Percentiles rank a stretch among this genome's conserved stretches.
Conservation (phyloP, 495 filamentous ascomycete genomes). For the Penicillium egyptiacum region DNA sequence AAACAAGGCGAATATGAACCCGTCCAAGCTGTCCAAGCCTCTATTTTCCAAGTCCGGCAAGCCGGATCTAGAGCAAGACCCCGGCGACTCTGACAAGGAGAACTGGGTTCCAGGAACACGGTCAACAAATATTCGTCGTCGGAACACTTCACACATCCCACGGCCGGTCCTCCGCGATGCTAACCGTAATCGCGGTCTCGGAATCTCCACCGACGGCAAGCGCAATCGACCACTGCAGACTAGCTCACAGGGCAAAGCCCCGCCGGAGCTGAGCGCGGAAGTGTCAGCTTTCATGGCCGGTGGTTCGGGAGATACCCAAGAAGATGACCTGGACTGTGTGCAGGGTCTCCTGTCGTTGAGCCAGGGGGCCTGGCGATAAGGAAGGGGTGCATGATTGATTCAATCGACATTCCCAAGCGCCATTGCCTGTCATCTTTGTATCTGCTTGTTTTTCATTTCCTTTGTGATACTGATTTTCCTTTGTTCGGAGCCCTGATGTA, state of each 20-base stretch:
- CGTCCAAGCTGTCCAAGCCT: slow-evolving; percentile 30
- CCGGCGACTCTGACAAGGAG: slow-evolving; percentile 87
- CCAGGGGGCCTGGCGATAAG: slow-evolving; percentile 59
- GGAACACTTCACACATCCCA: slow-evolving; percentile 33
- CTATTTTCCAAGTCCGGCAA: slow-evolving; percentile 29
- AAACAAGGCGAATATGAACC: slow-evolving; percentile 20
- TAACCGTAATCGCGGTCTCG: slow-evolving; percentile 32
- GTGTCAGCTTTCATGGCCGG: slow-evolving; percentile 68
- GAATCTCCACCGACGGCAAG: slow-evolving; percentile 34
- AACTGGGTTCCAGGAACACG: slow-evolving; percentile 73
- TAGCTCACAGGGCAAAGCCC: slow-evolving; percentile 29
- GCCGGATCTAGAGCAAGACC: slow-evolving; percentile 43
- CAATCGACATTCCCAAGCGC: slow-evolving; percentile 4
- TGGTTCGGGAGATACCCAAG: slow-evolving; percentile 57
- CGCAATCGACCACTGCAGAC: slow-evolving; percentile 37
- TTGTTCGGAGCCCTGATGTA: slow-evolving; percentile 23
- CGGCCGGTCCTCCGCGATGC: slow-evolving; percentile 51
- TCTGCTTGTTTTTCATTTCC: slow-evolving; percentile 21
- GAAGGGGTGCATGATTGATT: slow-evolving; percentile 6
- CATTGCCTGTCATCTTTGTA: slow-evolving; percentile 12
- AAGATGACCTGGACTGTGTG: slow-evolving; percentile 74
- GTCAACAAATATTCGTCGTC: slow-evolving; percentile 39
- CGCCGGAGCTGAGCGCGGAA: slow-evolving; percentile 51
- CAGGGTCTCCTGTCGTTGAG: slow-evolving; percentile 75
- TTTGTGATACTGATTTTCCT: slow-evolving; percentile 23